Conservation (phyloP, 169 alveolate species). For the Cryptosporidium meleagridis region DNA sequence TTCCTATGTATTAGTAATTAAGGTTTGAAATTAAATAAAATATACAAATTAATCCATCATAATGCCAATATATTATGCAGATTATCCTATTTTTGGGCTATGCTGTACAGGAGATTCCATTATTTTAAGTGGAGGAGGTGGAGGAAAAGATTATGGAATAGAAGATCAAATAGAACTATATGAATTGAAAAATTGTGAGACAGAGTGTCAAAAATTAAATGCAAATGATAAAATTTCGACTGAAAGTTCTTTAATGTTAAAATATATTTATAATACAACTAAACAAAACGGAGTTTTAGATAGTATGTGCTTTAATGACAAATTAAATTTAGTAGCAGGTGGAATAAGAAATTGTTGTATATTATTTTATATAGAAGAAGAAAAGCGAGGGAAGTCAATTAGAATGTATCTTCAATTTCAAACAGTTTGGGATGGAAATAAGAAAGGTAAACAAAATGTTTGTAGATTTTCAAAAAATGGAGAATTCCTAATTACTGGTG, state of each 20-base stretch:
- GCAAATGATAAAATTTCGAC: constrained; percentile 37
- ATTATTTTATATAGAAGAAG: constrained; percentile 17
- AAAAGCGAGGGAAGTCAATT: constrained; percentile 4
- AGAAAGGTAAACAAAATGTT: constrained; percentile 66
- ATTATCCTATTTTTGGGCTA: constrained; percentile 65
- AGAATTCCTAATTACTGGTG: constrained; percentile 49
- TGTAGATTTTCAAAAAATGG: constrained; percentile 66
- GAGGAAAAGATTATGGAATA: constrained; percentile 72
- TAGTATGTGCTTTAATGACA: constrained; percentile 43
- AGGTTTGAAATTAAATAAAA: background rate
- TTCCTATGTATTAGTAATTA: constrained; percentile 4
- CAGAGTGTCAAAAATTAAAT: background rate
- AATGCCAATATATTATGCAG: constrained; percentile 70
- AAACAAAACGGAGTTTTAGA: constrained; percentile 65
- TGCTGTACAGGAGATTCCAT: constrained; percentile 48
- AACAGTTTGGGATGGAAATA: constrained; percentile 42
- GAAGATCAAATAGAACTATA: constrained; percentile 67
- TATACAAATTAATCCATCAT: background rate
- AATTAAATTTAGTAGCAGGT: constrained; percentile 47
- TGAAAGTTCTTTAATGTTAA: constrained; percentile 28
- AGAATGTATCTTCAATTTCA: constrained; percentile 64
- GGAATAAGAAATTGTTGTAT: constrained; percentile 62
- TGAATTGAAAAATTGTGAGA: constrained; percentile 18
- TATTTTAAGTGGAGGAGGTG: constrained; percentile 71
- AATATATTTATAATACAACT: constrained; percentile 35